These are phyloP conservation scores for Chaetomium sp. DNA, from an alignment of 2,329 filamentous ascomycete species.

Conservation along the genomic window DNA sequence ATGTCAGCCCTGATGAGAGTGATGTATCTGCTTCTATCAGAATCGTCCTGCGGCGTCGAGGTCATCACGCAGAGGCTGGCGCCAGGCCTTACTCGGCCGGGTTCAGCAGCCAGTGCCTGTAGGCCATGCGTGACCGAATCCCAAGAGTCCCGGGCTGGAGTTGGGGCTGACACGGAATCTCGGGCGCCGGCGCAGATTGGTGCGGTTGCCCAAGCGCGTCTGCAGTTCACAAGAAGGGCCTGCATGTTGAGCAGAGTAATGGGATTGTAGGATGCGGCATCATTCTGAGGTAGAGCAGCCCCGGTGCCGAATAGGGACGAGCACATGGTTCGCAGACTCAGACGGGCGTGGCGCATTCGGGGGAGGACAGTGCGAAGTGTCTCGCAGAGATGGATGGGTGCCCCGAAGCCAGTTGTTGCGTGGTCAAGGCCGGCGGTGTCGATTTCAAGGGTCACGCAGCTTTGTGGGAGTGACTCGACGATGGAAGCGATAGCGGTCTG, in stretches of 20 bases:
- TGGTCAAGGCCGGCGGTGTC: neutral
- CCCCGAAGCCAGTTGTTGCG: neutral
- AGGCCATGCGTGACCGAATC: neutral
- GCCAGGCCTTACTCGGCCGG: neutral
- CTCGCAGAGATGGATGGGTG: neutral
- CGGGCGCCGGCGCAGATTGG: neutral
- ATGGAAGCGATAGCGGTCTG: neutral
- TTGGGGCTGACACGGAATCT: neutral
- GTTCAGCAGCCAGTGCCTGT: neutral
- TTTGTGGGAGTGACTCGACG: neutral
- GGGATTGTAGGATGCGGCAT: neutral
- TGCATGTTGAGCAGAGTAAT: neutral
- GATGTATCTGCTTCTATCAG: neutral
- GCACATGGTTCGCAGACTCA: neutral
- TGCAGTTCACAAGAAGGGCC: neutral
- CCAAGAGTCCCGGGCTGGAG: neutral
- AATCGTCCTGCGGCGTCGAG: neutral
- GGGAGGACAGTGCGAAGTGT: neutral
- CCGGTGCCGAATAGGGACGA: neutral
- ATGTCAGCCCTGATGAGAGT: neutral
- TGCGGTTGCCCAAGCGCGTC: neutral
- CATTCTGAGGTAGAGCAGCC: neutral
- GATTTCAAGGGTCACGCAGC: neutral
- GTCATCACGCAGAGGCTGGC: neutral
- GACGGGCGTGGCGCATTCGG: neutral